Conservation (phyloP, 257 asterid species). For the Petunia secreta region DNA sequence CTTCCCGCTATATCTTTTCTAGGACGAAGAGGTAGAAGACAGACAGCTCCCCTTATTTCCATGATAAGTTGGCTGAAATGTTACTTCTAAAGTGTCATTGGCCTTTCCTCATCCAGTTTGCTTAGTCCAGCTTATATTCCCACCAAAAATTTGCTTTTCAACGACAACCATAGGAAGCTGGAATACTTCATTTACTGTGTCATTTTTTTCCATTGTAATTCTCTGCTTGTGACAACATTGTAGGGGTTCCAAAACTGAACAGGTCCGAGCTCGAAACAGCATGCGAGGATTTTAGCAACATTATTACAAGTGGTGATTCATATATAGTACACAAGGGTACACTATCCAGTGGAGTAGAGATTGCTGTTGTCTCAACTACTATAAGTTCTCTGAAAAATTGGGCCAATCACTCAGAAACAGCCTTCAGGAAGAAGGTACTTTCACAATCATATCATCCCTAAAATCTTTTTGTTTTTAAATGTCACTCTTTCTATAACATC, state of each 20-base stretch:
- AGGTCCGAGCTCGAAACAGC: conserved; percentile 83
- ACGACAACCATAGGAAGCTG: not conserved
- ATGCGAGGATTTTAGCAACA: conserved; percentile 97
- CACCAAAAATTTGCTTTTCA: not conserved
- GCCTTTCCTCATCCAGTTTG: not conserved
- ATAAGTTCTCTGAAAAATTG: conserved; percentile 62
- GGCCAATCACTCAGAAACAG: conserved; percentile 67
- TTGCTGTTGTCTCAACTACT: conserved; percentile 78
- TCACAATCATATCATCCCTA: not conserved
- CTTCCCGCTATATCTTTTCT: not conserved
- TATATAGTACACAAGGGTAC: conserved; percentile 82
- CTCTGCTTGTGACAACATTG: not conserved
- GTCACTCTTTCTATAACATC: no score
- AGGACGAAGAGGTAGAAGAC: not conserved
- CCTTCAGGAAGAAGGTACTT: conserved; percentile 73
- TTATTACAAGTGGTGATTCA: conserved; percentile 46
- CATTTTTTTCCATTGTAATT: not conserved
- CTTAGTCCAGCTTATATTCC: not conserved
- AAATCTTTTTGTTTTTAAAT: not conserved
- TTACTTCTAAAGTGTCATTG: not conserved
- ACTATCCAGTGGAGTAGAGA: conserved; percentile 91
- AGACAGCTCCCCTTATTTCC: not conserved
- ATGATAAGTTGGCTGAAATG: not conserved
- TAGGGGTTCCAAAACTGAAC: conserved; percentile 93
- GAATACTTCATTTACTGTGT: not conserved